phyloP scores from a whole-genome alignment of 2,329 filamentous ascomycete genomes.

The Ceratocystis huliohia region DNA sequence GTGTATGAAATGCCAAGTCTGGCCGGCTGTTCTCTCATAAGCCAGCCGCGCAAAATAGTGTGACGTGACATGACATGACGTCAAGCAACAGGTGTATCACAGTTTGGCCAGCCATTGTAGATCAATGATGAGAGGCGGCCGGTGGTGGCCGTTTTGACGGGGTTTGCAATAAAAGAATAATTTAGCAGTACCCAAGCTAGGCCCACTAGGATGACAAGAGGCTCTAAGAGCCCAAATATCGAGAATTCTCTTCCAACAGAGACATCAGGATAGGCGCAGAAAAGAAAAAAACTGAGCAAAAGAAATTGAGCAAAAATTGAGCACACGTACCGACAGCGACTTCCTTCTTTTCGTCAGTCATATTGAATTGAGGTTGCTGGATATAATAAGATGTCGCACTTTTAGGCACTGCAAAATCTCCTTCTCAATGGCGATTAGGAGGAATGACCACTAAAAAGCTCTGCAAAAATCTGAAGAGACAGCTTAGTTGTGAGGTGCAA shows the following conservation, averaged over 20 bases:
- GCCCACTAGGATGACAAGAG: no score
- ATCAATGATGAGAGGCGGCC: background rate
- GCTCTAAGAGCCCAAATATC: background rate
- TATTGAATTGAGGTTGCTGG: constrained; percentile 26
- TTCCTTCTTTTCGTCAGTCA: constrained; percentile 35
- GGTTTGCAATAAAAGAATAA: constrained; percentile 6
- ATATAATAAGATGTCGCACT: constrained; percentile 16
- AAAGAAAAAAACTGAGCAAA: background rate
- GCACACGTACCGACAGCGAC: constrained; percentile 27
- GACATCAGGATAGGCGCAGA: background rate
- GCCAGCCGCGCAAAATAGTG: background rate
- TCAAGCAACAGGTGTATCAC: background rate
- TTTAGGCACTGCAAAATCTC: constrained; percentile 16
- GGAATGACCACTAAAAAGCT: constrained; percentile 14
- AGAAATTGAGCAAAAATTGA: constrained; percentile 20
- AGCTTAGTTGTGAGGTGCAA: constrained; percentile 13
- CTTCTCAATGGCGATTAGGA: constrained; percentile 20
- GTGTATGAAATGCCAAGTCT: no score
- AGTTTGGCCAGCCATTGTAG: constrained; percentile 4
- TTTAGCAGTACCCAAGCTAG: background rate
- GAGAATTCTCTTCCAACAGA: background rate
- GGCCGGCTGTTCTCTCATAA: no score
- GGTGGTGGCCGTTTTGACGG: constrained; percentile 13
- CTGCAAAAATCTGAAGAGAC: constrained; percentile 21
- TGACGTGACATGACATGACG: background rate